Percentiles rank a stretch among this genome's conserved stretches.
phyloP scores from a whole-genome alignment of 2,329 filamentous ascomycete genomes.

The Talaromyces sp. region DNA sequence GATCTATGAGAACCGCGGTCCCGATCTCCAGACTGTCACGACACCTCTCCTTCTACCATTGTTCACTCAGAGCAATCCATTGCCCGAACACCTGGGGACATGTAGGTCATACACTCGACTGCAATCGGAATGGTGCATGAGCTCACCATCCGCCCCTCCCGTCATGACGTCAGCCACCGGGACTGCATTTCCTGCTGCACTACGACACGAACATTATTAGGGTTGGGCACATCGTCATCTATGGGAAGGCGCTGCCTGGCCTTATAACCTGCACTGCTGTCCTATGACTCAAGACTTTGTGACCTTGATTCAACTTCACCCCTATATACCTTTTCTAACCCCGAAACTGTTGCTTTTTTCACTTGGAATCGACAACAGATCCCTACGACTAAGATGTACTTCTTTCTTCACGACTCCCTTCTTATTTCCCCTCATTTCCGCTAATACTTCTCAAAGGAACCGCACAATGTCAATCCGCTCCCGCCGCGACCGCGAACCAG shows the following conservation, averaged over 20 bases:
- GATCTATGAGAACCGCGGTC: not conserved
- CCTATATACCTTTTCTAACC: too few relatives aligned
- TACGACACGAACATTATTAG: constrained; percentile 12
- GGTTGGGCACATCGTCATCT: constrained; percentile 26
- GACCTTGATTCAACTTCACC: not conserved
- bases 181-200: constrained; percentile 18
- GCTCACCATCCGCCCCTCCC: constrained; percentile 30
- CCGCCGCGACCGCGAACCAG: constrained; percentile 30
- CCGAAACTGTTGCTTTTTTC: too few relatives aligned
- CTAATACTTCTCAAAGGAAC: constrained; percentile 36
- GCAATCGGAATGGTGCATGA: constrained; percentile 28
- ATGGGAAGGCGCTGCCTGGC: constrained; percentile 23
- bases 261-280: not conserved
- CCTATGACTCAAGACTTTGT: not conserved
- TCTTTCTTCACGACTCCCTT: not conserved
- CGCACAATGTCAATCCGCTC: constrained; percentile 46
- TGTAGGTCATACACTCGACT: constrained; percentile 14
- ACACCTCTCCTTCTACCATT: not conserved
- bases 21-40: not conserved
- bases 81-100: not conserved
- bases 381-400: constrained; percentile 17
- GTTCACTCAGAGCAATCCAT: not conserved
- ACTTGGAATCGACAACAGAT: too few relatives aligned
- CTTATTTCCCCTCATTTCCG: not conserved
- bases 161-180: constrained; percentile 37